phyloP scores from a whole-genome alignment of 805 yeast species.

The Dipodascus albidus region DNA sequence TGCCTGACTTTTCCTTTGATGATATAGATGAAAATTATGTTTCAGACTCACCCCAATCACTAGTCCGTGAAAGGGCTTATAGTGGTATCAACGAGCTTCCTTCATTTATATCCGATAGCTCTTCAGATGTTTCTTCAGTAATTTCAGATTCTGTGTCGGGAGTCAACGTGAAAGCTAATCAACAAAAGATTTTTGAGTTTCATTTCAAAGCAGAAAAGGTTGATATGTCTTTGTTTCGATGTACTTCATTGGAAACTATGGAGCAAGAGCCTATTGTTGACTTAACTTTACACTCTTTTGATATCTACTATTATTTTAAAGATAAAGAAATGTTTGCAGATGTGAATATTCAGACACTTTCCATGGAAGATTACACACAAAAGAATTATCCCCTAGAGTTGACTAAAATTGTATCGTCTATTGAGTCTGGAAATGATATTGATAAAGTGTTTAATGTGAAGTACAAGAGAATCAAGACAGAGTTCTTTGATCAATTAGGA shows the following conservation, averaged over 20 bases:
- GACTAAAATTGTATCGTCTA: slow-evolving; percentile 51
- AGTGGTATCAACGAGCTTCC: not conserved
- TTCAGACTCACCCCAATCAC: not conserved
- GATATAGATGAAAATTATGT: slow-evolving; percentile 4
- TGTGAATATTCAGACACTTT: slow-evolving; percentile 50
- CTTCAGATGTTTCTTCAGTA: slow-evolving; percentile 11
- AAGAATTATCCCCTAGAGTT: slow-evolving; percentile 49
- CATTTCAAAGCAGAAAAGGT: slow-evolving; percentile 57
- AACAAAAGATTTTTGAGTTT: slow-evolving; percentile 63
- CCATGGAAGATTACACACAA: slow-evolving; percentile 67
- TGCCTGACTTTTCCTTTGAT: slow-evolving; percentile 38
- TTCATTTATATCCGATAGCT: not conserved
- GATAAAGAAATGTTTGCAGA: slow-evolving; percentile 53
- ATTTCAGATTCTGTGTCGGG: slow-evolving; percentile 8
- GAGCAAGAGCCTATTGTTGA: slow-evolving; percentile 61
- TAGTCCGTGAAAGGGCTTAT: not conserved
- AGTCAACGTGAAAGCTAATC: not conserved
- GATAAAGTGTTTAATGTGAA: slow-evolving; percentile 37
- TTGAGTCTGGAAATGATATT: slow-evolving; percentile 14
- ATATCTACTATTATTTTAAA: slow-evolving; percentile 48
- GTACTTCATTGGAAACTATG: slow-evolving; percentile 49
- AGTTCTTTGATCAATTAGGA: slow-evolving; percentile 46
- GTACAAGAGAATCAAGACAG: slow-evolving; percentile 47
- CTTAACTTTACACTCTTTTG: slow-evolving; percentile 54
- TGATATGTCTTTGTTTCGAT: slow-evolving; percentile 51